These are phyloP conservation scores for Exophiala sideris DNA, from an alignment of 2,329 filamentous ascomycete species.

Conservation along the genomic window DNA sequence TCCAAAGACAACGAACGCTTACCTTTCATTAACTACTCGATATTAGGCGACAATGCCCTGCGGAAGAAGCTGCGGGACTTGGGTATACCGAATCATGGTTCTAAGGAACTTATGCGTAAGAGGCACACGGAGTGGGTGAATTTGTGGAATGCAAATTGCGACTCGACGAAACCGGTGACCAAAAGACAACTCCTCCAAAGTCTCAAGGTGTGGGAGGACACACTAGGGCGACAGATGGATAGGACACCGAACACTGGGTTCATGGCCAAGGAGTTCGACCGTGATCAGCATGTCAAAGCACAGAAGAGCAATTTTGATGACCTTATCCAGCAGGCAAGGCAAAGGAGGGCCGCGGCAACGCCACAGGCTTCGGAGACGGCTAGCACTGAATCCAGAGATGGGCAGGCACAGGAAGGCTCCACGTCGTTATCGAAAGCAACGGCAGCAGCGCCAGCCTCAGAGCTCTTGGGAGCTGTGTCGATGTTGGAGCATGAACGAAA, in stretches of 20 bases:
- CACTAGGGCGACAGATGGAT: constrained; percentile 58
- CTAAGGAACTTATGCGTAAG: constrained; percentile 66
- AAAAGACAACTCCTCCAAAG: constrained; percentile 73
- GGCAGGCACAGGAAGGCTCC: background rate
- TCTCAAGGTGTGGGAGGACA: constrained; percentile 81
- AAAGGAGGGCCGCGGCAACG: constrained; percentile 2
- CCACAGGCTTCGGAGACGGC: background rate
- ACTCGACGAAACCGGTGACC: constrained; percentile 68
- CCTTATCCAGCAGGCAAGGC: constrained; percentile 59
- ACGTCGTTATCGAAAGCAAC: background rate
- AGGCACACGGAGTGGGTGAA: constrained; percentile 93
- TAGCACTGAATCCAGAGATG: background rate
- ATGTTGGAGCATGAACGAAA: no score
- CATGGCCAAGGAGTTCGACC: constrained; percentile 87
- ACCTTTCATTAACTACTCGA: constrained; percentile 77
- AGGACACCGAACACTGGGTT: constrained; percentile 43
- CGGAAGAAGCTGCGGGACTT: constrained; percentile 78
- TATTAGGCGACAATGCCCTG: constrained; percentile 75
- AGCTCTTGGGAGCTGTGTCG: background rate
- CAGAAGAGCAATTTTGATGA: constrained; percentile 74
- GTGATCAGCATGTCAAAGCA: constrained; percentile 67
- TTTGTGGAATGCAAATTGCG: constrained; percentile 95
- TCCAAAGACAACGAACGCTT: constrained; percentile 54
- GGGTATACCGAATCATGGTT: constrained; percentile 69
- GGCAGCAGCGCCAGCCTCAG: background rate